Evolutionary conservation across 148 eudicot species (phyloP), one percentile per base, ranked within the genome.

Genomic region (Tetragonia tetragonoides): DNA sequence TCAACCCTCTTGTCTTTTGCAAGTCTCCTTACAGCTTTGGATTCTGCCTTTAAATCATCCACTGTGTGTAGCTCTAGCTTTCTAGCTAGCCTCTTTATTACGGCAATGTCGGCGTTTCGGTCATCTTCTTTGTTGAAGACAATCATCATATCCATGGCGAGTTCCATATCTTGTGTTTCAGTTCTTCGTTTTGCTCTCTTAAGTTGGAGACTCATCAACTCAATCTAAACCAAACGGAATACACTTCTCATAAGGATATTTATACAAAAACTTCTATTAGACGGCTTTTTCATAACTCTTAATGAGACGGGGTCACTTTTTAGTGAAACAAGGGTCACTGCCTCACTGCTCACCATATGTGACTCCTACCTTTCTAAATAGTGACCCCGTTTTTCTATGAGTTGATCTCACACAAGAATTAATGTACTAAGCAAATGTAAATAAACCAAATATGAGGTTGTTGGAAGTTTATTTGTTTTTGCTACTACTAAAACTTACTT

Each of bases 131-230:
- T 87, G 66, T 80, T 82, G 46, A 88, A 76, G 0, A 87, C 83
- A 2, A 87, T 83, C 88, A 87, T 83, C 84, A 88, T 83, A 12
- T 88, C 91, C 91, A 88, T 88, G 42, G 89, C 79, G 0, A 88
- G 76, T 54, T 88, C 91, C 87, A 94, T 90, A 72, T 94, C 97
- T 74, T 90, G 98, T 12, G 90, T 90, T 72, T 94, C 94, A 1
- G 86, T 84, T 78, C 97, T 78, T 56, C 66, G 80, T 49, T 89
- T 90, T 0, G 93, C 88, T 79, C 94, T 86, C 66, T 70, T 90
- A 0, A 94, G 83, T 81, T 94, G 98, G 65, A 68, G 72, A 0
- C 84, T 66, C 85, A 90, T 83, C 7, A 90, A 80, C 77, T 90
- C 97, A 38, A 88, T 82, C 98, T 92, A 82, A 5, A 74, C 16